Evolutionary conservation across 495 filamentous ascomycete genomes (phyloP).

Genomic region (Amorphotheca resinae): DNA sequence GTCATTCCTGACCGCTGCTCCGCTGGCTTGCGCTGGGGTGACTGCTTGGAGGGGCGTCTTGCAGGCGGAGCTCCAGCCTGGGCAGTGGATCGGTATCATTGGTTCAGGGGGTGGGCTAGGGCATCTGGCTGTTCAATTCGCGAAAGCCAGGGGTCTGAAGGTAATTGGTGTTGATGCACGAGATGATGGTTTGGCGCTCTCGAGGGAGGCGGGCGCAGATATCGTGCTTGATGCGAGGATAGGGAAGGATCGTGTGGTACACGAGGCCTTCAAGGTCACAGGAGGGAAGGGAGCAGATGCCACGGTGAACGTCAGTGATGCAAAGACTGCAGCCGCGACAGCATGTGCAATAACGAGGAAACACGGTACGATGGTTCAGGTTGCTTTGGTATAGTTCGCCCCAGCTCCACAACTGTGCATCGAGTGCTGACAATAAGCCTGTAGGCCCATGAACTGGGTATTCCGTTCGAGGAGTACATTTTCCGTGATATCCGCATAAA

Average conservation of each 20-base stretch:
- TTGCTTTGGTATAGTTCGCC: too few species aligned
- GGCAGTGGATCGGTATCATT: conserved; percentile 38
- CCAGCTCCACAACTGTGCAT: too few species aligned
- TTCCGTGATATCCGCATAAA: conserved; percentile 41
- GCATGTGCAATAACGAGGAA: conserved; percentile 39
- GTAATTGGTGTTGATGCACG: conserved; percentile 45
- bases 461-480: conserved; percentile 41
- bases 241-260: conserved; percentile 31
- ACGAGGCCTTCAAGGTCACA: conserved; percentile 32
- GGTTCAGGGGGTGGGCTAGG: conserved; percentile 46
- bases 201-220: conserved; percentile 33
- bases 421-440: too few species aligned
- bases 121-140: conserved; percentile 41
- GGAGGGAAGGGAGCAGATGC: conserved; percentile 35
- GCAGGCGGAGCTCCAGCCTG: conserved; percentile 29
- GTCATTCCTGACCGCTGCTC: conserved; percentile 37
- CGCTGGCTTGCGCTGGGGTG: conserved; percentile 44
- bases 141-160: conserved; percentile 36
- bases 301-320: conserved; percentile 34
- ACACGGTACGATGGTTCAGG: conserved; percentile 41
- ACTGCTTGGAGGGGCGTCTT: conserved; percentile 40
- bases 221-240: conserved; percentile 37
- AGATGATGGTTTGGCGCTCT: conserved; percentile 37
- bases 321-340: conserved; percentile 29
- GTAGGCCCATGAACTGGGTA: conserved; percentile 30